Percentiles rank a stretch among this genome's conserved stretches.
These are phyloP conservation scores for Dioscorea dumetorum DNA, from an alignment of 106 monocot species.

Conservation along the genomic window DNA sequence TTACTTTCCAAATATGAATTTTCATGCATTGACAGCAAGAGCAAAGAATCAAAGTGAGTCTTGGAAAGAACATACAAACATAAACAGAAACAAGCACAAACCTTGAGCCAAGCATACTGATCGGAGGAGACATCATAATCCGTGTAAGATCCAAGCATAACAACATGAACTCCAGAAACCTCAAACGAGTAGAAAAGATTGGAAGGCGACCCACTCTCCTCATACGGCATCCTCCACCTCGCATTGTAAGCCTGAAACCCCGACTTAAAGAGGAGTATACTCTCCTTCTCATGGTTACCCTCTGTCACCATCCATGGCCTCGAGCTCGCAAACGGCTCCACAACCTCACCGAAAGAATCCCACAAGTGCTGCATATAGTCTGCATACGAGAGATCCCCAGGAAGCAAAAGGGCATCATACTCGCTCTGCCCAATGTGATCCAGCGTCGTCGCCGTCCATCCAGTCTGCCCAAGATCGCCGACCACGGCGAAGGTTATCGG, in stretches of 20 bases:
- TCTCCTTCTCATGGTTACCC: constrained; percentile 97
- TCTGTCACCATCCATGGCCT: constrained; percentile 97
- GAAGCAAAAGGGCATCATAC: constrained; percentile 77
- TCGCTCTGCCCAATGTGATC: constrained; percentile 56
- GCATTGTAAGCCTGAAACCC: constrained; percentile 86
- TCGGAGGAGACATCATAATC: constrained; percentile 76
- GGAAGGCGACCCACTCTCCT: constrained; percentile 82
- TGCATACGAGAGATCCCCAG: constrained; percentile 95
- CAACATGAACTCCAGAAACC: constrained; percentile 63
- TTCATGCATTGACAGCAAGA: background rate
- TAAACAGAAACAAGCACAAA: constrained; percentile 7
- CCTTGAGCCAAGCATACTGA: constrained; percentile 94
- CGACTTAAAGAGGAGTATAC: constrained; percentile 44
- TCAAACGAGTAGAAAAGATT: constrained; percentile 96
- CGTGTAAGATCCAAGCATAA: constrained; percentile 96
- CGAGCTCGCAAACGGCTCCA: constrained; percentile 83
- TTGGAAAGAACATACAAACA: background rate
- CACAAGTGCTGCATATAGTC: constrained; percentile 79
- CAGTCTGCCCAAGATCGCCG: constrained; percentile 95
- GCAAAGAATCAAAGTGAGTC: background rate
- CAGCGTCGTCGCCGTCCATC: constrained; percentile 76
- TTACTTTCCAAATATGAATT: too few relatives aligned
- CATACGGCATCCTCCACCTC: constrained; percentile 93
- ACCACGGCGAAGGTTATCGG: constrained; percentile 71
- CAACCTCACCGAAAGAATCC: constrained; percentile 85